phyloP scores from a whole-genome alignment of 2,329 filamentous ascomycete species.

The Byssothecium circinans region DNA sequence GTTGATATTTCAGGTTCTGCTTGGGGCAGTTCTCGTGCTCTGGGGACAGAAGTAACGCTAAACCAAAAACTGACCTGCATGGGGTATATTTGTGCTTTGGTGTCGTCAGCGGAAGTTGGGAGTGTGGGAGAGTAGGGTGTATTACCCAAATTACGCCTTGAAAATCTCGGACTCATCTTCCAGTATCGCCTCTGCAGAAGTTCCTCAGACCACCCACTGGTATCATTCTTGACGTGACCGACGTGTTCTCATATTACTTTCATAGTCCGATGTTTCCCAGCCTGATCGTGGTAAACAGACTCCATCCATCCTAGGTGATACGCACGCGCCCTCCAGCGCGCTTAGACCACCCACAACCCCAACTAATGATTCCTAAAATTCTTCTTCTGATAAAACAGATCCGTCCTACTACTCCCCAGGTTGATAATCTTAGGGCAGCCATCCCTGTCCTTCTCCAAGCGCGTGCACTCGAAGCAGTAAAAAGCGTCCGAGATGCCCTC shows the following conservation, averaged over 20 bases:
- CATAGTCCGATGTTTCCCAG: no score
- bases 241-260: not conserved
- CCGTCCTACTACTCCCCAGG: slow-evolving; percentile 89
- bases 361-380: slow-evolving; percentile 62
- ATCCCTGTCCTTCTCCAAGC: slow-evolving; percentile 94
- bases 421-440: slow-evolving; percentile 99
- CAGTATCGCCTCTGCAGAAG: no score
- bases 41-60: no score
- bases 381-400: slow-evolving; percentile 81
- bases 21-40: no score
- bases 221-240: not conserved
- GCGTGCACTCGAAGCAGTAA: slow-evolving; percentile 98
- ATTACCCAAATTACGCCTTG: not conserved
- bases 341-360: not conserved
- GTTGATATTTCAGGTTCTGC: no score
- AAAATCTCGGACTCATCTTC: not conserved
- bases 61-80: not conserved
- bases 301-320: no score
- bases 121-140: not conserved
- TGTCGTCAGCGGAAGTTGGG: not conserved
- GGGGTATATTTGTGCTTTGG: not conserved
- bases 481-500: slow-evolving; percentile 98
- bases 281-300: no score
- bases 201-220: not conserved
- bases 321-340: not conserved